A percentile compares a stretch with the other conserved stretches of the same genome.
Evolutionary conservation across 805 yeast species (phyloP).

Genomic region (Saturnispora quitensis): DNA sequence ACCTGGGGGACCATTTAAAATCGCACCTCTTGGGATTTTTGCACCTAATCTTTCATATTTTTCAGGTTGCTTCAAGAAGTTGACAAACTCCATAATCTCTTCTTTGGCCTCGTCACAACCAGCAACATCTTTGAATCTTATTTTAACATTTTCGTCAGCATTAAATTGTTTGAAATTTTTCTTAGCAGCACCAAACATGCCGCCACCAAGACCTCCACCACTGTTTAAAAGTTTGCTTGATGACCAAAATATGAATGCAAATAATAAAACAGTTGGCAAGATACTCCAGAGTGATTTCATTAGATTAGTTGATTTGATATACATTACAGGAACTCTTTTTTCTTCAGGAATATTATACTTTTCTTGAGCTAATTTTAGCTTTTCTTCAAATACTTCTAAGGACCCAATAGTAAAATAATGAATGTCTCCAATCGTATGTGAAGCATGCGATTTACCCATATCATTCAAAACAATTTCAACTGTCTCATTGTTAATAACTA

Average conservation of each 20-base stretch:
- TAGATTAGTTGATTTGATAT: constrained; percentile 59
- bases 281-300: constrained; percentile 58
- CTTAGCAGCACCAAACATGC: constrained; percentile 65
- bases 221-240: constrained; percentile 47
- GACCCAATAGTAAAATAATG: constrained; percentile 78
- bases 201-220: constrained; percentile 49
- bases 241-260: constrained; percentile 71
- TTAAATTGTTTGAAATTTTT: constrained; percentile 75
- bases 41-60: constrained; percentile 88
- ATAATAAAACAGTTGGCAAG: constrained; percentile 68
- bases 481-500: constrained; percentile 60
- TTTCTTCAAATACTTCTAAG: constrained; percentile 75
- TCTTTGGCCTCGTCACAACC: constrained; percentile 93
- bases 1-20: constrained; percentile 92
- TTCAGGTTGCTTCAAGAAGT: constrained; percentile 73
- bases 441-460: constrained; percentile 28
- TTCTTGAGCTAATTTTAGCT: constrained; percentile 65
- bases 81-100: constrained; percentile 92
- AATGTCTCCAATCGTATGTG: constrained; percentile 20
- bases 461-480: constrained; percentile 61
- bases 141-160: constrained; percentile 73
- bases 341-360: constrained; percentile 54
- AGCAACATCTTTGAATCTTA: constrained; percentile 82
- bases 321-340: constrained; percentile 71
- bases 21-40: constrained; percentile 92